Conservation (phyloP, 805 yeast genomes). For the Wickerhamomyces tratensis region DNA sequence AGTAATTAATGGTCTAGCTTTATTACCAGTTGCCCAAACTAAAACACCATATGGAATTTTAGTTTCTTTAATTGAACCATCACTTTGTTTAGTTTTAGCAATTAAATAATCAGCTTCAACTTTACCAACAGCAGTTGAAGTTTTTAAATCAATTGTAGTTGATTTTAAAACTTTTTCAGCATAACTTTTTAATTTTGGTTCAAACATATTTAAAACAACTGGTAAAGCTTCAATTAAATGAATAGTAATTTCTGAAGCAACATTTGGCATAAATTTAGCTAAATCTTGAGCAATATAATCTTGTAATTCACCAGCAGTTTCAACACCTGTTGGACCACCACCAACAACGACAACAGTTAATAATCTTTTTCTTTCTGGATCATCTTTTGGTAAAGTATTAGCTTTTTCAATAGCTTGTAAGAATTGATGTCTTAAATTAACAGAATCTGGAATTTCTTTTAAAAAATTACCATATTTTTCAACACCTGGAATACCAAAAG, state of each 20-base stretch:
- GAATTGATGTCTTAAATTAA: constrained; percentile 67
- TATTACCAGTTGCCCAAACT: constrained; percentile 97
- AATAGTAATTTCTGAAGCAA: constrained; percentile 76
- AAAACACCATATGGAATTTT: constrained; percentile 81
- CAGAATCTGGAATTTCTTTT: constrained; percentile 84
- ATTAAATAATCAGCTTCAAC: constrained; percentile 66
- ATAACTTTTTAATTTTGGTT: constrained; percentile 31
- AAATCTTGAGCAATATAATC: constrained; percentile 91
- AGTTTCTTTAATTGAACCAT: constrained; percentile 53
- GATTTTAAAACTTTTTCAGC: constrained; percentile 32
- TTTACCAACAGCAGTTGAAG: constrained; percentile 82
- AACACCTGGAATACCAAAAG: constrained; percentile 92
- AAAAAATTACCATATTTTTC: constrained; percentile 73
- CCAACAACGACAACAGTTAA: constrained; percentile 87
- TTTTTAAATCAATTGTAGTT: constrained; percentile 61
- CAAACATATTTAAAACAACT: constrained; percentile 57
- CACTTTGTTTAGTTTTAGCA: constrained; percentile 63
- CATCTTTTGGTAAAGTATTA: constrained; percentile 66
- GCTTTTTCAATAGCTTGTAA: constrained; percentile 89
- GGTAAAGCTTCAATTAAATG: constrained; percentile 88
- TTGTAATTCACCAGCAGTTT: constrained; percentile 92
- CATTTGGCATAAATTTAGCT: constrained; percentile 78
- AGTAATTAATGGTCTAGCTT: constrained; percentile 66
- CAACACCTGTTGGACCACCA: constrained; percentile 98
- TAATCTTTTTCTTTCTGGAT: constrained; percentile 76